phyloP scores from a whole-genome alignment of 257 asterid species.

The Datura wrightii region DNA sequence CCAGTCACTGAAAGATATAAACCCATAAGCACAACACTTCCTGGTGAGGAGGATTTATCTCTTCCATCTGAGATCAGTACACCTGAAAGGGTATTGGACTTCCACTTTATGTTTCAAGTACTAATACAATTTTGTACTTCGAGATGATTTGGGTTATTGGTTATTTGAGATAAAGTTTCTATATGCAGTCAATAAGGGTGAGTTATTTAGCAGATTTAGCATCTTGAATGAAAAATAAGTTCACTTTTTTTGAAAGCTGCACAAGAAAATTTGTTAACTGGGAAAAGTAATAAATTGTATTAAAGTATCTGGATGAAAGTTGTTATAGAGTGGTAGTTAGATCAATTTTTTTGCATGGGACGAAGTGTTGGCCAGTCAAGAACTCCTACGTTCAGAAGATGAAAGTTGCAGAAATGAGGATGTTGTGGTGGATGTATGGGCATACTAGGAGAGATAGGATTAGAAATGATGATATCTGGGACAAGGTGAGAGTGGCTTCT shows the following conservation, averaged over 20 bases:
- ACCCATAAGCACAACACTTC: conserved; percentile 45
- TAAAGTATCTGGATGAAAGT: not conserved
- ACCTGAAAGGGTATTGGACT: conserved; percentile 52
- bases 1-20: conserved; percentile 45
- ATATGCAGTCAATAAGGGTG: not conserved
- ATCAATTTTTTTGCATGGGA: no score
- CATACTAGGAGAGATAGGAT: no score
- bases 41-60: conserved; percentile 42
- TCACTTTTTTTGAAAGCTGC: not conserved
- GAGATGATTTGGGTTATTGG: not conserved
- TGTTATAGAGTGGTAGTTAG: no score
- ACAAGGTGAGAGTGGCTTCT: no score
- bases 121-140: not conserved
- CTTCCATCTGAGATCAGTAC: conserved; percentile 39
- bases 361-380: no score
- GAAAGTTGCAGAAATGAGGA: no score
- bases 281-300: not conserved
- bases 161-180: not conserved
- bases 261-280: not conserved
- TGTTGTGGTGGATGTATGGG: no score
- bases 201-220: not conserved
- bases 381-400: no score
- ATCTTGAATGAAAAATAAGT: not conserved
- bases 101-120: conserved; percentile 30
- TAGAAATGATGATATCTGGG: no score